Evolutionary conservation across 75 land plant genomes (phyloP).

Genomic region (Cryptomeria japonica): DNA sequence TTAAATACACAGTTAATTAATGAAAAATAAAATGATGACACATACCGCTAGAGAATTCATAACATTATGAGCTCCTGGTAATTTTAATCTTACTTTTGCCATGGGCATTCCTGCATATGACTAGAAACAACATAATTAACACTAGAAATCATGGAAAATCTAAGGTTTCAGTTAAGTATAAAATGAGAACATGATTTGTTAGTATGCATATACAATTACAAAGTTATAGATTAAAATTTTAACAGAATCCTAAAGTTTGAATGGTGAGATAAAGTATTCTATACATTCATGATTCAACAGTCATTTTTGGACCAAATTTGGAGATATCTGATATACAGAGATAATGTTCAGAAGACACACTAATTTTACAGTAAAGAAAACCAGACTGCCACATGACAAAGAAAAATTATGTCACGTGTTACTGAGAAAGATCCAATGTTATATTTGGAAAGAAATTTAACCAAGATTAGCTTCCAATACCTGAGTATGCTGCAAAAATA

Average conservation of each 20-base stretch:
- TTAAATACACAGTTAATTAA: not conserved
- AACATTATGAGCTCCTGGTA: conserved; percentile 71
- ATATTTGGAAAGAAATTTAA: not conserved
- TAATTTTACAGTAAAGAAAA: not conserved
- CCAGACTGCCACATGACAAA: not conserved
- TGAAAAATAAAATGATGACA: not conserved
- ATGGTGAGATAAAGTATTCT: not conserved
- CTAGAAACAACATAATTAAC: conserved; percentile 26
- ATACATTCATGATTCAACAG: not conserved
- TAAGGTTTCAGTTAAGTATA: not conserved
- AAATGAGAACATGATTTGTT: not conserved
- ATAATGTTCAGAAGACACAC: not conserved
- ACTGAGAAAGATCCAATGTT: not conserved
- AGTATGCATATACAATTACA: not conserved
- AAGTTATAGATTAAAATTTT: not conserved
- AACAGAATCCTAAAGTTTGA: not conserved
- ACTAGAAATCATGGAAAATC: not conserved
- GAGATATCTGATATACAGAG: not conserved
- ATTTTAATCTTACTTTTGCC: conserved; percentile 41
- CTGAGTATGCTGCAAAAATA: not conserved
- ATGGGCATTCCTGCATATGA: conserved; percentile 33
- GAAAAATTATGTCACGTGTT: not conserved
- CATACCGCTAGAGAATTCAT: conserved; percentile 75
- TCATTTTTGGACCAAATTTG: not conserved
- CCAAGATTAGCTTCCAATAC: not conserved